Percentiles rank a stretch among this genome's conserved stretches.
phyloP scores from a whole-genome alignment of 306 rosid species.

The Glycine tomentella region DNA sequence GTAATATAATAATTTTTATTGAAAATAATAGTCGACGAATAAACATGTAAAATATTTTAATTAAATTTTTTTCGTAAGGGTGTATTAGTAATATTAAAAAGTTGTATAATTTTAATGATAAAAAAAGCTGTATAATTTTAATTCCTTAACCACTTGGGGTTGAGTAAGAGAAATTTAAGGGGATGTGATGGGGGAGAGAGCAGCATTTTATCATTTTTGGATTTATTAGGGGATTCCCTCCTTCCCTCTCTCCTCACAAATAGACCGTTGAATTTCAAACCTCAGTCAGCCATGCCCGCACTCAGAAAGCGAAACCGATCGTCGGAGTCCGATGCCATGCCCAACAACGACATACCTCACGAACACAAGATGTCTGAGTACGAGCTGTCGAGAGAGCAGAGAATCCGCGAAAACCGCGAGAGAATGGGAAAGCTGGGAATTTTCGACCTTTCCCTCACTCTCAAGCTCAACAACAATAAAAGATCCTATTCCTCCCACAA shows the following conservation, averaged over 20 bases:
- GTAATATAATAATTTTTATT: no score
- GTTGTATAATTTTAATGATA: no score
- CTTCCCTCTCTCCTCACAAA: not conserved
- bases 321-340: conserved; percentile 1
- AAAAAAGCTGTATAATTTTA: no score
- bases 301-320: conserved; percentile 36
- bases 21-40: no score
- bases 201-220: no score
- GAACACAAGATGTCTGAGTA: conserved; percentile 54
- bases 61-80: no score
- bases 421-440: conserved; percentile 82
- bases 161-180: no score
- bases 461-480: conserved; percentile 53
- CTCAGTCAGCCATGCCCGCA: conserved; percentile 44
- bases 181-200: no score
- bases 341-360: not conserved
- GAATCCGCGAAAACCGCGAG: conserved; percentile 81
- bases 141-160: no score
- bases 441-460: conserved; percentile 71
- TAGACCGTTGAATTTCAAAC: not conserved
- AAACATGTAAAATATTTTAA: no score
- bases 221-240: conserved; percentile 12
- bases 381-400: conserved; percentile 78
- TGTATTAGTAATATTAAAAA: no score
- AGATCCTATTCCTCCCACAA: conserved; percentile 5